These are phyloP conservation scores for Colletotrichum destructivum DNA, from an alignment of 2,329 filamentous ascomycete species.

Conservation along the genomic window DNA sequence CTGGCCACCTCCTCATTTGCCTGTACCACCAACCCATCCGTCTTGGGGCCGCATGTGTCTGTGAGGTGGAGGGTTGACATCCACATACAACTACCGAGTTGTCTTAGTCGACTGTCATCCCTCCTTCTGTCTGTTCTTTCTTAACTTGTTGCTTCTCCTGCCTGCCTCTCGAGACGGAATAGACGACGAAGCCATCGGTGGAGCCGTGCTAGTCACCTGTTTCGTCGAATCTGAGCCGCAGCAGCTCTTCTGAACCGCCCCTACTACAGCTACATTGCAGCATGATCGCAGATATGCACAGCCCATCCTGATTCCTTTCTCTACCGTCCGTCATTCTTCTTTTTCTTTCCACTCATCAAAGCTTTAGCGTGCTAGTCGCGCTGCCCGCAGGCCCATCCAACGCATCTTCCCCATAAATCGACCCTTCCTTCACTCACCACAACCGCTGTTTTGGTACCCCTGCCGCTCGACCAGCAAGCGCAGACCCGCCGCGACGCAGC, in stretches of 20 bases:
- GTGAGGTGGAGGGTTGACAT: slow-evolving; percentile 14
- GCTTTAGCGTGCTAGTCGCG: slow-evolving; percentile 20
- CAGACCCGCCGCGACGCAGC: slow-evolving; percentile 33
- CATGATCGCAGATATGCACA: slow-evolving; percentile 36
- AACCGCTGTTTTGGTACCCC: slow-evolving; percentile 17
- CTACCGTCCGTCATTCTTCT: not conserved
- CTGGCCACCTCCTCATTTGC: not conserved
- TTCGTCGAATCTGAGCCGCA: slow-evolving; percentile 42
- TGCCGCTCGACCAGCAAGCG: slow-evolving; percentile 31
- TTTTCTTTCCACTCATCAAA: not conserved
- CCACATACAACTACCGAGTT: slow-evolving; percentile 14
- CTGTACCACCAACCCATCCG: slow-evolving; percentile 19
- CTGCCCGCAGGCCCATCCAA: slow-evolving; percentile 28
- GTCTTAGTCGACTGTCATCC: slow-evolving; percentile 8
- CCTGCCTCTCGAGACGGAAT: slow-evolving; percentile 22
- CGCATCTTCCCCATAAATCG: slow-evolving; percentile 34
- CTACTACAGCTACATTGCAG: slow-evolving; percentile 31
- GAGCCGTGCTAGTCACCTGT: slow-evolving; percentile 33
- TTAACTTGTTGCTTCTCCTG: slow-evolving; percentile 15
- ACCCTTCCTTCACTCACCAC: slow-evolving; percentile 23
- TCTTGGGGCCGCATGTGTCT: slow-evolving; percentile 6
- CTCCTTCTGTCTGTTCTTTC: not conserved
- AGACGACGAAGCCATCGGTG: slow-evolving; percentile 31
- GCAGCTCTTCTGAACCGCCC: slow-evolving; percentile 38
- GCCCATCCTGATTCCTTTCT: slow-evolving; percentile 36